Evolutionary conservation across 129 eudicot species (phyloP), one percentile per base, ranked within the genome.

Genomic region (Calendula officinalis): DNA sequence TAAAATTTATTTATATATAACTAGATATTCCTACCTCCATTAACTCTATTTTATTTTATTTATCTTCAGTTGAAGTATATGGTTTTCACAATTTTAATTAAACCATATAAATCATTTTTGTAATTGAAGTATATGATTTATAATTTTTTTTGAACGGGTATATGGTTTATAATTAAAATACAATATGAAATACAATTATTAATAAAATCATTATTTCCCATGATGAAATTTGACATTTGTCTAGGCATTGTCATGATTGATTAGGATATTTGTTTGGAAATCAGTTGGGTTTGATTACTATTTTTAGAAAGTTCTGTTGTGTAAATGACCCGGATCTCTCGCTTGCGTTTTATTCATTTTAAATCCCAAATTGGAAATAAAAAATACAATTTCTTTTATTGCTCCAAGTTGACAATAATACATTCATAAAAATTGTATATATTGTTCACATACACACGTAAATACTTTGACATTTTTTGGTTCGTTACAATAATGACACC

Each of bases 231-330:
- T 66, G 68, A 66, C 73, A 74, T 74, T 74, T 74, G 73, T 39
- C 78, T 57, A 66, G 78, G 68, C 56, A 15, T 49, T 74, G 73
- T 74, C 56, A 74, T 74, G 52, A 74, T 74, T 74, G 78, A 66
- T 41, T 10, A 57, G 33, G 14, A 22, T 65, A 47, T 56, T 65
- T 74, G 73, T 74, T 74, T 57, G 62, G 56, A 16, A 74, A 32
- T 74, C 78, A 50, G 68, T 74, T 74, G 67, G 56, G 48, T 66
- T 66, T 74, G 43, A 42, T 66, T 74, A 58, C 78, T 74, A 74
- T 58, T 66, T 66, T 56, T 57, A 74, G 78, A 74, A 74, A 27
- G 32, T 30, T 74, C 66, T 66, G 73, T 58, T 74, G 48, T 56
- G 67, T 33, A 57, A 33, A 48, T 74, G 73, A 74, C 73, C 78